Percentiles rank a stretch among this genome's conserved stretches.
Conservation (phyloP, 2,329 filamentous ascomycete genomes). For the Bimuria novae-zelandiae region DNA sequence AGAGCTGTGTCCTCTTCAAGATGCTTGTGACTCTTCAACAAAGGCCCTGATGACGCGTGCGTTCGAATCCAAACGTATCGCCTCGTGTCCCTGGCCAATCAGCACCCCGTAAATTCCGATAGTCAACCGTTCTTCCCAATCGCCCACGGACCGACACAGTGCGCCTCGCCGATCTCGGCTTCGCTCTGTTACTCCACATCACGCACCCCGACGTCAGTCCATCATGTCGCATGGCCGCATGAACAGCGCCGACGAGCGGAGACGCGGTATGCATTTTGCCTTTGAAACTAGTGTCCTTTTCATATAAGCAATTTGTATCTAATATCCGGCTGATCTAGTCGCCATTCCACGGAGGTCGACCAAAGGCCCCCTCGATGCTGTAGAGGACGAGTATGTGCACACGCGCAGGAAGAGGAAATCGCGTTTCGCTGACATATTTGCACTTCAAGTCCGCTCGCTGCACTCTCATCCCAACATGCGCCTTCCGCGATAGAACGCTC, state of each 20-base stretch:
- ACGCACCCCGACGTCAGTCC: slow-evolving; percentile 2
- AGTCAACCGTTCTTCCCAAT: not conserved
- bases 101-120: not conserved
- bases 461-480: slow-evolving; percentile 10
- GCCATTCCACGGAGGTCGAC: slow-evolving; percentile 70
- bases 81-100: slow-evolving; percentile 1
- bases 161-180: slow-evolving; percentile 5
- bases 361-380: slow-evolving; percentile 70
- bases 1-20: too few species aligned
- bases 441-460: slow-evolving; percentile 30
- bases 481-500: slow-evolving; percentile 20
- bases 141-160: slow-evolving; percentile 2
- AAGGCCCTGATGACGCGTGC: too few species aligned
- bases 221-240: slow-evolving; percentile 32
- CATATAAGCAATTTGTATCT: not conserved
- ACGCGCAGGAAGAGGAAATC: not conserved
- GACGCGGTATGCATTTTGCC: slow-evolving; percentile 25
- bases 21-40: too few species aligned
- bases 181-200: too few species aligned
- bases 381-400: slow-evolving; percentile 68
- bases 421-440: not conserved
- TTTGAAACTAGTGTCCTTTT: not conserved
- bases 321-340: slow-evolving; percentile 43
- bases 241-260: slow-evolving; percentile 38
- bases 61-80: not conserved